Evolutionary conservation across 441 rosid species (phyloP), one percentile per base, ranked within the genome.

Genomic region (Omphalea diandra): DNA sequence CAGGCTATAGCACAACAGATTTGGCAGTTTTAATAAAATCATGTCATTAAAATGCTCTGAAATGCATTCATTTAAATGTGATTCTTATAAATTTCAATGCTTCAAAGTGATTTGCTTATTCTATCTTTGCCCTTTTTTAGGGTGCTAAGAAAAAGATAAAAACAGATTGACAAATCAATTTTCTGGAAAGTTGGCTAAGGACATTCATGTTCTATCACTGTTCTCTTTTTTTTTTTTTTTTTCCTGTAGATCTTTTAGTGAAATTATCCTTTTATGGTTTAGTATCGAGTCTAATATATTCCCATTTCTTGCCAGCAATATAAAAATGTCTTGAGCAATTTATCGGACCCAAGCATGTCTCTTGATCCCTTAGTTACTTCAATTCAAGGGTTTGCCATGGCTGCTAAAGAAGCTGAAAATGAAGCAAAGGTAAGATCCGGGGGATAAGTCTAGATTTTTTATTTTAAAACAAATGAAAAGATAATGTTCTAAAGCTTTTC

Each of bases 361-460:
- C 75, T 86, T 32, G 63, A 75, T 65, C 94, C 97, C 29, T 53
- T 94, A 65, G 77, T 67, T 41, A 22, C 70, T 57, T 82, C 97
- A 46, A 88, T 90, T 69, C 80, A 85, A 81, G 84, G 82, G 69
- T 81, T 91, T 73, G 70, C 61, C 4, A 64, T 74, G 46, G 92
- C 84, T 53, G 91, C 97, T 40, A 82, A 81, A 80, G 83, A 78
- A 70, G 83, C 73, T 56, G 74, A 82, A 71, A 57, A 75, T 44
- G 96, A 94, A 80, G 88, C 91, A 59, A 78, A 79, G 91, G 97
- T 90, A 66, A 66, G 65, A 54, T 31, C 22, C 33, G 49, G 17
- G 26, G 65, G 17, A 10, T 29, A 50, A 40, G n/a, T n/a, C n/a
- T n/a, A n/a, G 46, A 59, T 40, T 61, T 27, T 43, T 43, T 38